A percentile compares a stretch with the other conserved stretches of the same genome.
Conservation (phyloP, 148 eudicot genomes). For the Silene uniflora region DNA sequence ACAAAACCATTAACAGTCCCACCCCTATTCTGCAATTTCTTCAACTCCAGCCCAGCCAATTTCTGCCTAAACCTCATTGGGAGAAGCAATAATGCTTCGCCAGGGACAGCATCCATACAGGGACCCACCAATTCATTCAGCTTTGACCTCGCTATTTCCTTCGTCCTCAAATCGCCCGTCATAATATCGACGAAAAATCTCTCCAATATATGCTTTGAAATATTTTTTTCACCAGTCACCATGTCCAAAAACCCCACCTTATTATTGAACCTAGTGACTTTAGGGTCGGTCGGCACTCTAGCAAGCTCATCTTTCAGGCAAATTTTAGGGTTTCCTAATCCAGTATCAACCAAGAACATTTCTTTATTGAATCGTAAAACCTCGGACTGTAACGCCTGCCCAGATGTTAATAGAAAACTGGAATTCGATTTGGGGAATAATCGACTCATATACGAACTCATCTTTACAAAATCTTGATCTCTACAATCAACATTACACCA, state of each 20-base stretch:
- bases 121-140: slow-evolving; percentile 7
- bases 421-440: slow-evolving; percentile 13
- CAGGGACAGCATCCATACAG: slow-evolving; percentile 5
- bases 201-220: background rate
- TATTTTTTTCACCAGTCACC: slow-evolving; percentile 13
- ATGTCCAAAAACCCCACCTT: slow-evolving; percentile 11
- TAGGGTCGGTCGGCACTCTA: slow-evolving; percentile 1
- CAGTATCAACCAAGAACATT: slow-evolving; percentile 5
- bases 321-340: slow-evolving; percentile 12
- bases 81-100: slow-evolving; percentile 9
- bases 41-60: slow-evolving; percentile 9
- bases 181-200: slow-evolving; percentile 11
- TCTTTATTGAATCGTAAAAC: slow-evolving; percentile 11
- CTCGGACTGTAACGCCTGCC: slow-evolving; percentile 13
- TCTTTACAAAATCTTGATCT: background rate
- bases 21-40: background rate
- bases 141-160: background rate
- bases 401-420: slow-evolving; percentile 9
- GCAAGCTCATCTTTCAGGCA: slow-evolving; percentile 14
- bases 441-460: slow-evolving; percentile 9
- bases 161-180: slow-evolving; percentile 2
- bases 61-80: slow-evolving; percentile 15
- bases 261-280: slow-evolving; percentile 5
- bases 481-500: background rate
- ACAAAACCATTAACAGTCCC: background rate